A percentile compares a stretch with the other conserved stretches of the same genome.
These are phyloP conservation scores for Aspergillus ibericus DNA, from an alignment of 2,329 filamentous ascomycete species.

Conservation along the genomic window DNA sequence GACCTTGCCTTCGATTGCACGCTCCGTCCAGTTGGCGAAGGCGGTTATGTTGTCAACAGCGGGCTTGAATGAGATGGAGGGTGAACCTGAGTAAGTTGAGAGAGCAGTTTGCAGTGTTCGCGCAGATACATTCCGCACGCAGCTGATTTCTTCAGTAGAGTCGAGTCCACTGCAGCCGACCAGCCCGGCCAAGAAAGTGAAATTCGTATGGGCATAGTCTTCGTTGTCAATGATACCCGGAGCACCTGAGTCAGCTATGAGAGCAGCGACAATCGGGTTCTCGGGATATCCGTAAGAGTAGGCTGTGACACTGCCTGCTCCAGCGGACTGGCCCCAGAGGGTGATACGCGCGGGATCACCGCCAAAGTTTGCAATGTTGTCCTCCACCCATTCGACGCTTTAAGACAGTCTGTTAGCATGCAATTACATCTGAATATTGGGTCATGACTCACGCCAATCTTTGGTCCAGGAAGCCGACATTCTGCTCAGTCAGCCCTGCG, in stretches of 20 bases:
- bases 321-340: slow-evolving; percentile 12
- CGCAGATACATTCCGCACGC: neutral
- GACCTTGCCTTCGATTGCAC: neutral
- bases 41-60: slow-evolving; percentile 4
- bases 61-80: slow-evolving; percentile 1
- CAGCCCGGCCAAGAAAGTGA: neutral
- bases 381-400: slow-evolving; percentile 10
- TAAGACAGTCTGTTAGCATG: neutral
- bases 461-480: slow-evolving; percentile 21
- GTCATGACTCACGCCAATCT: neutral
- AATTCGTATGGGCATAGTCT: neutral
- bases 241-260: neutral
- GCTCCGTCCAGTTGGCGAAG: slow-evolving; percentile 1
- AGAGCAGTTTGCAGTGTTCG: neutral
- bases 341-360: slow-evolving; percentile 7
- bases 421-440: neutral
- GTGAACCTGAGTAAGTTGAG: neutral
- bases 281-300: slow-evolving; percentile 9
- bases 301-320: slow-evolving; percentile 1
- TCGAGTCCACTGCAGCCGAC: neutral
- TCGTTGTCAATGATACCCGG: neutral
- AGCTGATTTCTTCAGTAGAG: neutral
- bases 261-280: neutral
- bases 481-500: slow-evolving; percentile 14
- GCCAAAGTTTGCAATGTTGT: slow-evolving; percentile 13